Evolutionary conservation across 345 rosid genomes (phyloP), one percentile per base, ranked within the genome.

Genomic region (Populus davidiana): DNA sequence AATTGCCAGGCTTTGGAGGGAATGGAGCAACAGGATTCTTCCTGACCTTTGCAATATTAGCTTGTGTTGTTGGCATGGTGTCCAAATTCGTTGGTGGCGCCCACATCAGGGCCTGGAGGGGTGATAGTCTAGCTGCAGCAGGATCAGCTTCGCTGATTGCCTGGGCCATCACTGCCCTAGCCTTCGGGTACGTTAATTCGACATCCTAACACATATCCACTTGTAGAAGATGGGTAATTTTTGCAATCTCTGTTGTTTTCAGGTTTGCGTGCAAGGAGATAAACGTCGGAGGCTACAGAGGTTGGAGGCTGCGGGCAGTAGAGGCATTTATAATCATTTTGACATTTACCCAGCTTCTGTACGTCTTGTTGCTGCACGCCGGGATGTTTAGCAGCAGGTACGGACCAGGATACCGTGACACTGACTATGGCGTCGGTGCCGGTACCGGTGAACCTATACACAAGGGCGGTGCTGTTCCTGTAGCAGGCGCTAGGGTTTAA

Each of bases 231-330:
- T 6, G 5, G 6, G 20, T 49, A 16, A 14, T 49, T 49, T 14
- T 27, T 63, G 25, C 20, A 20, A 38, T 36, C 2, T 59, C n/a
- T 27, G 7, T 7, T 14, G 44, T 61, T 35, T 64, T 9, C 83
- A 91, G 96, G 85, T 81, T 96, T 87, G 96, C 99, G 47, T 93
- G 96, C 87, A 93, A 93, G 83, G 86, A 93, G 79, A 95, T 92
- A 82, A 38, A 81, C 88, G 35, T 95, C 23, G 98, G 98, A 87
- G 96, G 98, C 23, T 72, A 90, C 83, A 86, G 98, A 71, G 97
- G 97, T 12, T 92, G 98, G 98, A 90, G 97, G 56, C 83, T 95
- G 65, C 87, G 74, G 75, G 79, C 87, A 8, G 47, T 91, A 1
- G 99, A 95, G 77, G 99, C 97, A 8, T 91, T 93, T 65, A 77